These are phyloP conservation scores for Juncus inflexus DNA, from an alignment of 176 grass and related monocot genomes.

Conservation along the genomic window DNA sequence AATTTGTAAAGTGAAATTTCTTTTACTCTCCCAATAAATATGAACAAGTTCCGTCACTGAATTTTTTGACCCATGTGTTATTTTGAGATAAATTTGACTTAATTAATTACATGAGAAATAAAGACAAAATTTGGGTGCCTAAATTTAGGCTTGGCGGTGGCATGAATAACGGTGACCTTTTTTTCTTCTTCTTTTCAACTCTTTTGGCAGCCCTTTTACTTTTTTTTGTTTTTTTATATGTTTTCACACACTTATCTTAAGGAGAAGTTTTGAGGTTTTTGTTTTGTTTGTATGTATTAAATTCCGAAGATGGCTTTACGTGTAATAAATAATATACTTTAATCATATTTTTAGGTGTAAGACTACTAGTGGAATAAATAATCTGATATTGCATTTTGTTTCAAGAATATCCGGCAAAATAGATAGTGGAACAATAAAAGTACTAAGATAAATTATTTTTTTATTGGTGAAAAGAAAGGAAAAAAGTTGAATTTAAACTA, in stretches of 20 bases:
- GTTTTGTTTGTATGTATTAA: slow-evolving; percentile 10
- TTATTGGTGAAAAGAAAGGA: too few species aligned
- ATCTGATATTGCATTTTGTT: too few species aligned
- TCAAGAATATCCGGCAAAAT: too few species aligned
- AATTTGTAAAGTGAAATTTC: neutral
- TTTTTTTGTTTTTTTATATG: neutral
- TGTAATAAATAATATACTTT: too few species aligned
- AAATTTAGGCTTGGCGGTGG: slow-evolving; percentile 9
- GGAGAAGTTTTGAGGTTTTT: neutral
- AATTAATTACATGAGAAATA: neutral
- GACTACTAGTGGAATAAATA: too few species aligned
- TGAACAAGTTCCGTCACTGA: too few species aligned
- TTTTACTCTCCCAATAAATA: neutral
- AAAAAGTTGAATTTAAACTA: too few species aligned
- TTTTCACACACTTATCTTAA: neutral
- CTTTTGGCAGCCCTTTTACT: neutral
- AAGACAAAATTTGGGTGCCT: slow-evolving; percentile 3
- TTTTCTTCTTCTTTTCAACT: neutral
- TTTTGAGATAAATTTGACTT: too few species aligned
- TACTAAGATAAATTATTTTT: too few species aligned
- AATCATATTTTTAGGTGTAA: too few species aligned
- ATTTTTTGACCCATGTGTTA: too few species aligned
- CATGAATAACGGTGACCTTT: neutral
- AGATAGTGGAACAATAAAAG: too few species aligned
- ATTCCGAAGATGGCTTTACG: neutral